Percentiles rank a stretch among this genome's conserved stretches.
Evolutionary conservation across 345 rosid genomes (phyloP).

Genomic region (Bretschneidera sinensis): DNA sequence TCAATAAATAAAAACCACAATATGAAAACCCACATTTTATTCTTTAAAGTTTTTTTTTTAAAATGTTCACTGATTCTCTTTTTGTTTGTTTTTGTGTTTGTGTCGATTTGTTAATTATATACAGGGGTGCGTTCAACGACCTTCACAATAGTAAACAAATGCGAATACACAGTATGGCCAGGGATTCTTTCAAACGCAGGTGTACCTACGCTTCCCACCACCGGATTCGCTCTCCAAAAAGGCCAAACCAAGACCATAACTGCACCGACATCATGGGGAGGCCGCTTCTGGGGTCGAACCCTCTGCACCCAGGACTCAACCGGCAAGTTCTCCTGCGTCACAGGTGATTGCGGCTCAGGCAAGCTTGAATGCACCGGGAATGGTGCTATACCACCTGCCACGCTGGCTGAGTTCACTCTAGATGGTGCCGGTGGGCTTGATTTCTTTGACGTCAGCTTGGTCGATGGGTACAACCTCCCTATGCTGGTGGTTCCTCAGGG

Average conservation of each 20-base stretch:
- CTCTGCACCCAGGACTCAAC: conserved; percentile 60
- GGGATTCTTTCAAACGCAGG: conserved; percentile 81
- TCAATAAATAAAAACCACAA: no score
- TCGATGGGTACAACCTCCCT: conserved; percentile 94
- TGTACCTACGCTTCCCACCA: conserved; percentile 54
- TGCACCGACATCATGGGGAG: conserved; percentile 87
- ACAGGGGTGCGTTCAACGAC: conserved; percentile 50
- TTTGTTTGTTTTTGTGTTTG: background rate
- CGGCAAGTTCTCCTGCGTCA: conserved; percentile 60
- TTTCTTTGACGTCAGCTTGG: conserved; percentile 83
- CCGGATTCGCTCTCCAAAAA: conserved; percentile 72
- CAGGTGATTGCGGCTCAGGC: conserved; percentile 88
- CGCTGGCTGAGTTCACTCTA: conserved; percentile 79
- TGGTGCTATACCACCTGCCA: conserved; percentile 79
- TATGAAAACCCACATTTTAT: no score
- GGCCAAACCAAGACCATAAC: conserved; percentile 50
- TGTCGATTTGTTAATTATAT: background rate
- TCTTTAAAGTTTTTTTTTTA: background rate
- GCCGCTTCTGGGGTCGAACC: conserved; percentile 92
- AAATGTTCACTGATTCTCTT: background rate
- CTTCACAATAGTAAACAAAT: conserved; percentile 60
- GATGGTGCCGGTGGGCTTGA: conserved; percentile 71
- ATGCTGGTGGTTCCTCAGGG: conserved; percentile 76
- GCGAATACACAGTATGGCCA: conserved; percentile 83
- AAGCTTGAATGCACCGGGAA: conserved; percentile 68